A percentile compares a stretch with the other conserved stretches of the same genome.
These are phyloP conservation scores for Botrytis galanthina DNA, from an alignment of 2,329 filamentous ascomycete genomes.

Conservation along the genomic window DNA sequence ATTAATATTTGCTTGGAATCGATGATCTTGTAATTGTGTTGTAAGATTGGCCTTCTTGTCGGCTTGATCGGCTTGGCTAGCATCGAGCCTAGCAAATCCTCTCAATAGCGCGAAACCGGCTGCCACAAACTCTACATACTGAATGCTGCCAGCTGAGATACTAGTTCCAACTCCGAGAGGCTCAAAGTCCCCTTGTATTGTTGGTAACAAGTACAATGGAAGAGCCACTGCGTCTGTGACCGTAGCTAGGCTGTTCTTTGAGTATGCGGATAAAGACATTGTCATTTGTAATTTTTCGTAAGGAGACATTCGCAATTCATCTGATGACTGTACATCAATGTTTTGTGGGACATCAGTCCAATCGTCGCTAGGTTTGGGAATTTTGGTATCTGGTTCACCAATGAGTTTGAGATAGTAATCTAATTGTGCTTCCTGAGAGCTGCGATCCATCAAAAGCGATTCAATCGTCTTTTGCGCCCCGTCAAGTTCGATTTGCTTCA, in stretches of 20 bases:
- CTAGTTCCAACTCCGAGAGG: neutral
- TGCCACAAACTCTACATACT: neutral
- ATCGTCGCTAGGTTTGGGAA: neutral
- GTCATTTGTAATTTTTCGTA: neutral
- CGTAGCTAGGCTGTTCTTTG: neutral
- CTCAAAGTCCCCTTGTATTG: neutral
- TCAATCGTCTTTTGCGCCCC: neutral
- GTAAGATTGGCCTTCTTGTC: neutral
- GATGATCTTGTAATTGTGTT: neutral
- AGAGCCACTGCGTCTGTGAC: neutral
- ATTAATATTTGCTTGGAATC: neutral
- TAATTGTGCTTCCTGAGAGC: neutral
- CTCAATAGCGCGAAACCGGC: neutral
- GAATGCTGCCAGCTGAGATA: neutral
- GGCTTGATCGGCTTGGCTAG: neutral
- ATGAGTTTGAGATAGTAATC: conserved; percentile 9
- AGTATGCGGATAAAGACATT: neutral
- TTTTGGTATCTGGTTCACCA: neutral
- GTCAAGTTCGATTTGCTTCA: neutral
- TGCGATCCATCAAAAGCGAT: neutral
- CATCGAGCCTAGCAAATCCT: neutral
- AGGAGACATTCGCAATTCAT: conserved; percentile 10
- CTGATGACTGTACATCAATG: neutral
- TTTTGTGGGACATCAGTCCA: neutral
- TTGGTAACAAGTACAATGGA: neutral